Base-by-base conservation (phyloP, 371 early-diverging fungal genomes). In the Circinella minor region DNA sequence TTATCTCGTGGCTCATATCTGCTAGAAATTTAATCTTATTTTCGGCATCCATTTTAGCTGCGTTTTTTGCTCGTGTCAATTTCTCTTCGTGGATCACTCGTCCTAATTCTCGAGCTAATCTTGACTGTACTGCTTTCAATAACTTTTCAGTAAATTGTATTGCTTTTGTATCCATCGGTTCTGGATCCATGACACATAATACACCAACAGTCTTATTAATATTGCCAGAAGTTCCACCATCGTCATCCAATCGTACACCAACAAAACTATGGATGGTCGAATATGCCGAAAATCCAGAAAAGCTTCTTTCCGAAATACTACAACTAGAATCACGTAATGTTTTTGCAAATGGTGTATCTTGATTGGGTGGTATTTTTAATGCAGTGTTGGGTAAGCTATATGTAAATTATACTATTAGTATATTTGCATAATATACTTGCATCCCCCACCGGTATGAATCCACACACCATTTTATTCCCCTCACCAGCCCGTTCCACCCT, bases 21-120 rank as follows among this genome's bases (percentile, higher is more conserved):
- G 88, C 88, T 68, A 88, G 72, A 65, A 88, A 88, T 63, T 86
- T 88, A 39, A 86, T 80, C 69, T 88, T 88, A 61, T 83, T 88
- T 64, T 88, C 86, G 37, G 88, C 88, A 36, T 84, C 86, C 57
- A 81, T 70, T 46, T 81, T 74, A 36, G 88, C 88, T 27, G 79
- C 76, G 64, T 88, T 82, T 49, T 84, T 78, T 3, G 86, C 85
- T 55, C 71, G 77, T 17, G 82, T 74, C 15, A 88, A 68, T 15
- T 79, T 80, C 48, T 86, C 84, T 36, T 79, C 79, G 36, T 77
- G 68, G 18, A 75, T 66, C 36, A 85, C 39, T 17, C 83, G 81
- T 57, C 79, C 81, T 59, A 88, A 61, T 70, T 88, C 88, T 38
- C 80, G 78, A 4, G 81, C 73, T 17, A 79, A 77, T 43, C 88